These are phyloP conservation scores for Sarcomyxa edulis DNA, from an alignment of 768 basidiomycete genomes.

Conservation along the genomic window DNA sequence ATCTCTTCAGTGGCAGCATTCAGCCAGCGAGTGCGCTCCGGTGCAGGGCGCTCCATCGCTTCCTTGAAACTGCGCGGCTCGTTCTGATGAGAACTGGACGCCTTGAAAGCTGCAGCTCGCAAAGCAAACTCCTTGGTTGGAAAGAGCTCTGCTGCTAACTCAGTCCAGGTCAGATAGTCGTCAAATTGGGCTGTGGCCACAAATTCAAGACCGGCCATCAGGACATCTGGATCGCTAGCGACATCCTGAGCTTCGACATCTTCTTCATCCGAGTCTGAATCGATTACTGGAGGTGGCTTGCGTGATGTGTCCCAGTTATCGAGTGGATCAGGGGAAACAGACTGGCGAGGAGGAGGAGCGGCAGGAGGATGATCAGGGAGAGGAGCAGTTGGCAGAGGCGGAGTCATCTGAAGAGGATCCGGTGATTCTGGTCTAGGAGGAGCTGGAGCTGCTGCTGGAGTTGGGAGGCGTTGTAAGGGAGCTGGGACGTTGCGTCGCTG, in stretches of 20 bases:
- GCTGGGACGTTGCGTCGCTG: too few relatives aligned
- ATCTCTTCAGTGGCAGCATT: conserved; percentile 24
- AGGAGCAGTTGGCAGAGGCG: not conserved
- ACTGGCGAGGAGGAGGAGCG: too few relatives aligned
- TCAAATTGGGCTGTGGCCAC: not conserved
- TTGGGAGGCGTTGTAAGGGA: too few relatives aligned
- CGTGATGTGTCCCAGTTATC: too few relatives aligned
- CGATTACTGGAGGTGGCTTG: too few relatives aligned
- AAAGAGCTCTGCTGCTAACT: conserved; percentile 1
- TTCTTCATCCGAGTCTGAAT: too few relatives aligned
- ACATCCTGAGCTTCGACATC: too few relatives aligned
- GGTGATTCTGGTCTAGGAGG: conserved; percentile 2
- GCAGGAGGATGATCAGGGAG: too few relatives aligned
- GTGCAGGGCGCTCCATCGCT: conserved; percentile 14
- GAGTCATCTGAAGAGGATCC: not conserved
- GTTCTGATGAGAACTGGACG: too few relatives aligned
- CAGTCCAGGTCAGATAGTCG: not conserved
- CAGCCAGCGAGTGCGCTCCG: conserved; percentile 14
- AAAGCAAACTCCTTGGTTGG: conserved; percentile 1
- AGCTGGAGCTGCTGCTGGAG: not conserved
- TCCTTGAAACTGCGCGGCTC: conserved; percentile 15
- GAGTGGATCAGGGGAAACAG: too few relatives aligned
- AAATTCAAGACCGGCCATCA: not conserved
- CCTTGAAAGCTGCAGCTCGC: conserved; percentile 3
- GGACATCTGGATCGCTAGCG: conserved; percentile 1